Percentiles rank a stretch among this genome's conserved stretches.
Evolutionary conservation across 208 protist species (phyloP).

Genomic region (Leishmania guyanensis): DNA sequence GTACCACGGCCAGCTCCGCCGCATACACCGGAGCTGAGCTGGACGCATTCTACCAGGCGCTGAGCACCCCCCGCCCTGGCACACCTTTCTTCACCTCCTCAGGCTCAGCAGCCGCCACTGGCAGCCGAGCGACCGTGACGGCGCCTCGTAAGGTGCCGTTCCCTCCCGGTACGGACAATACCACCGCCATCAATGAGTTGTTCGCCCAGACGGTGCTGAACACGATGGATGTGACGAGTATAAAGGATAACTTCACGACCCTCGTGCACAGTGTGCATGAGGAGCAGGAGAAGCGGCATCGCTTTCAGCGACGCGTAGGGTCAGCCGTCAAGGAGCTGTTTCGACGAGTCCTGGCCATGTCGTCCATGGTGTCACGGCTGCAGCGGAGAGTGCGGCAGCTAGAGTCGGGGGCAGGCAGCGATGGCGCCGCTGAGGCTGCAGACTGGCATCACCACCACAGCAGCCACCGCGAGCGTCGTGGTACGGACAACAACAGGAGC

Average conservation of each 20-base stretch:
- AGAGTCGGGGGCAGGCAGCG: not conserved
- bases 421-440: not conserved
- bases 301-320: constrained; percentile 2
- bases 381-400: not conserved
- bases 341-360: not conserved
- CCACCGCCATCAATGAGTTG: constrained; percentile 8
- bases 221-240: not conserved
- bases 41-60: not conserved
- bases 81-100: not conserved
- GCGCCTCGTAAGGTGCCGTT: not conserved
- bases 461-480: not conserved
- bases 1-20: not conserved
- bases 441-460: not conserved
- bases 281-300: constrained; percentile 14
- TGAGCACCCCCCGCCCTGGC: not conserved
- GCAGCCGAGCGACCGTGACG: not conserved
- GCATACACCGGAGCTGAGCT: not conserved
- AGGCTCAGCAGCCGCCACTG: not conserved
- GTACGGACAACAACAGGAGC: not conserved
- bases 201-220: constrained; percentile 13
- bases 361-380: not conserved
- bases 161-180: not conserved
- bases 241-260: not conserved
- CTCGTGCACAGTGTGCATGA: constrained; percentile 1
- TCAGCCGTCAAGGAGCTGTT: not conserved